Evolutionary conservation across 2,329 filamentous ascomycete species (phyloP).

Genomic region (Ophiognomonia clavigignenti-juglandacearum): DNA sequence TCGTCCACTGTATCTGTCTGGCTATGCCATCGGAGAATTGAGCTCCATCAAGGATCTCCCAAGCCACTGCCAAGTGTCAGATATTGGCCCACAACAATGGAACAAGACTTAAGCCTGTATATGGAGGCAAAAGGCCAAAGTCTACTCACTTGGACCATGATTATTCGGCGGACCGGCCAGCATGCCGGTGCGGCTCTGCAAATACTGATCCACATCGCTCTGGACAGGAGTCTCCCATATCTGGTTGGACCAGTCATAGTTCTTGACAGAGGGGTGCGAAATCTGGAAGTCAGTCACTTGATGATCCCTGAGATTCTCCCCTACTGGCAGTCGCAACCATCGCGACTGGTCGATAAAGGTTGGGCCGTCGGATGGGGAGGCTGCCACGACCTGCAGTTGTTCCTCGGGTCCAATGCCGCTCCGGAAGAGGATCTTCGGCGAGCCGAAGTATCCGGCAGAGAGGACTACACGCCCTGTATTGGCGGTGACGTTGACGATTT

Average conservation of each 20-base stretch:
- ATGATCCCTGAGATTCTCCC: slow-evolving; percentile 44
- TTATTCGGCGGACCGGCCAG: too few relatives aligned
- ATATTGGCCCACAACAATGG: too few relatives aligned
- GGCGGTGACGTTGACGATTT: slow-evolving; percentile 47
- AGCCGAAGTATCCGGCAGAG: slow-evolving; percentile 57
- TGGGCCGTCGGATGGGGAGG: slow-evolving; percentile 41
- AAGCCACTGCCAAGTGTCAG: too few relatives aligned
- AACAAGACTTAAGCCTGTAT: too few relatives aligned
- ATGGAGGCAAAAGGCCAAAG: too few relatives aligned
- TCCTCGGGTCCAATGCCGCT: slow-evolving; percentile 57
- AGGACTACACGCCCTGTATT: slow-evolving; percentile 56
- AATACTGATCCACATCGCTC: too few relatives aligned
- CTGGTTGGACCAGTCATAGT: not conserved
- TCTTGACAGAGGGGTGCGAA: not conserved
- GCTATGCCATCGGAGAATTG: too few relatives aligned
- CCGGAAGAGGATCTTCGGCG: slow-evolving; percentile 57
- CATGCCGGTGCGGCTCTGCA: too few relatives aligned
- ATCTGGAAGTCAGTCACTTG: slow-evolving; percentile 5
- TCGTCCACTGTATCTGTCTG: too few relatives aligned
- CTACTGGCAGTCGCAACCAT: slow-evolving; percentile 46
- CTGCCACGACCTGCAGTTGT: slow-evolving; percentile 41
- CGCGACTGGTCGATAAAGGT: slow-evolving; percentile 33
- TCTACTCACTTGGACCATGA: too few relatives aligned
- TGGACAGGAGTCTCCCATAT: not conserved
- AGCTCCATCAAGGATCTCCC: too few relatives aligned